phyloP scores from a whole-genome alignment of 2,329 filamentous ascomycete genomes.

The Cladosporium sp. region DNA sequence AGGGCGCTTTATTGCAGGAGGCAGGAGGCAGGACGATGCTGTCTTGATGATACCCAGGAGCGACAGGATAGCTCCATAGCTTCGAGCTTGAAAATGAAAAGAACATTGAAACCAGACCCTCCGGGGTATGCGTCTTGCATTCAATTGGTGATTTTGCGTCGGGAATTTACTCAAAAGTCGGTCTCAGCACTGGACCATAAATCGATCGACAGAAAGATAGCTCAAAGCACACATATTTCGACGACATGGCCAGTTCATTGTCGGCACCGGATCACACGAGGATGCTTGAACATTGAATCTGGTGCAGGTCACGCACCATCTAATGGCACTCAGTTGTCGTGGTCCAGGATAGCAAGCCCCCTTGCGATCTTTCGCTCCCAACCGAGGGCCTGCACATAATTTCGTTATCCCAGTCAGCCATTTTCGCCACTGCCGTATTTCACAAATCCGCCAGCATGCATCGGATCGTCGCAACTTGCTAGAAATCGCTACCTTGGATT shows the following conservation, averaged over 20 bases:
- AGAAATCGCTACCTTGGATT: no score
- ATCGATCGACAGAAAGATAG: slow-evolving; percentile 18
- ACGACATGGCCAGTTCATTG: not conserved
- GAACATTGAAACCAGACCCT: slow-evolving; percentile 2
- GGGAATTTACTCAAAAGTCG: not conserved
- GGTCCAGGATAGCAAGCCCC: no score
- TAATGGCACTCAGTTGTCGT: no score
- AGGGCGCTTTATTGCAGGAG: slow-evolving; percentile 16
- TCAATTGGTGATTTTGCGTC: not conserved
- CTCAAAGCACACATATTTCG: slow-evolving; percentile 16
- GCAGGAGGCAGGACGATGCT: slow-evolving; percentile 13
- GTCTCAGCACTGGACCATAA: not conserved
- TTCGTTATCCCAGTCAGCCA: no score
- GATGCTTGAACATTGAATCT: no score
- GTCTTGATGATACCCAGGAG: slow-evolving; percentile 24
- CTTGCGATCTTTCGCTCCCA: no score
- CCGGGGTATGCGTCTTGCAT: slow-evolving; percentile 1
- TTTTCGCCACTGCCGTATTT: no score
- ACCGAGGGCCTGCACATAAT: no score
- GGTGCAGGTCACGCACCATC: no score
- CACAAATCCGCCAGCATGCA: no score
- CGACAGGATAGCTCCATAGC: slow-evolving; percentile 15
- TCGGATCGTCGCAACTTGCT: no score
- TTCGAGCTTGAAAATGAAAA: slow-evolving; percentile 8
- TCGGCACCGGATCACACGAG: not conserved